Evolutionary conservation across 1,284 basidiomycete species (phyloP).

Genomic region (Ceratobasidium sp.): DNA sequence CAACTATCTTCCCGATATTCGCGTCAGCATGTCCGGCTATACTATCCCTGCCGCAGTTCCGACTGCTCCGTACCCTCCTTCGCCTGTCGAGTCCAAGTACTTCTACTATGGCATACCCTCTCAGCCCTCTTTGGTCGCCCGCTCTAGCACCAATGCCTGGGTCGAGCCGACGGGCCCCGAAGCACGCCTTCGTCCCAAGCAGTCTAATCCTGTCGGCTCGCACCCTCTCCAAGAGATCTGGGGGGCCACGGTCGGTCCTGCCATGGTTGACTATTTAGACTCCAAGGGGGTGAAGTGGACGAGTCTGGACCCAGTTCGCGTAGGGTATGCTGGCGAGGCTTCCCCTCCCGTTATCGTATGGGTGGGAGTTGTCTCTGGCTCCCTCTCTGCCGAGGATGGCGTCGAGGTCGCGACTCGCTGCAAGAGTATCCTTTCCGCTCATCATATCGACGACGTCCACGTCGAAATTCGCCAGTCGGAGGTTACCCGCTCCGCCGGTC

Average conservation of each 20-base stretch:
- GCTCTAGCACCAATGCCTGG: constrained; percentile 51
- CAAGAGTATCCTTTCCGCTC: constrained; percentile 49
- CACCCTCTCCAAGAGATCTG: constrained; percentile 51
- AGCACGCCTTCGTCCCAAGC: constrained; percentile 49
- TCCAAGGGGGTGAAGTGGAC: constrained; percentile 51
- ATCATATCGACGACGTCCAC: constrained; percentile 49
- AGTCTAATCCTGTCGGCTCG: constrained; percentile 49
- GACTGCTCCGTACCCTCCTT: background rate
- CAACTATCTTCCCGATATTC: no score
- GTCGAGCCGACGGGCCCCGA: constrained; percentile 51
- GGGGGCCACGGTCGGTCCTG: constrained; percentile 49
- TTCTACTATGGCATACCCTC: constrained; percentile 11
- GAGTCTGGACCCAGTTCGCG: constrained; percentile 52
- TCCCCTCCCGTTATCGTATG: constrained; percentile 45
- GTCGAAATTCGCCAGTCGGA: constrained; percentile 1
- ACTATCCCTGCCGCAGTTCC: no score
- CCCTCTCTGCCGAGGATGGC: constrained; percentile 52
- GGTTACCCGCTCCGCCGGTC: no score
- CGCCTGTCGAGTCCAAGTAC: background rate
- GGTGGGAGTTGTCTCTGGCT: constrained; percentile 53
- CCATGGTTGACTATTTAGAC: constrained; percentile 48
- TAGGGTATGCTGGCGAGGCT: constrained; percentile 45
- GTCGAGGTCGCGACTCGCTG: constrained; percentile 51
- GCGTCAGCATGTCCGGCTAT: no score
- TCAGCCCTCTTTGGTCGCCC: constrained; percentile 50